phyloP scores from a whole-genome alignment of 2,329 filamentous ascomycete genomes.

The Fusarium dimerum region DNA sequence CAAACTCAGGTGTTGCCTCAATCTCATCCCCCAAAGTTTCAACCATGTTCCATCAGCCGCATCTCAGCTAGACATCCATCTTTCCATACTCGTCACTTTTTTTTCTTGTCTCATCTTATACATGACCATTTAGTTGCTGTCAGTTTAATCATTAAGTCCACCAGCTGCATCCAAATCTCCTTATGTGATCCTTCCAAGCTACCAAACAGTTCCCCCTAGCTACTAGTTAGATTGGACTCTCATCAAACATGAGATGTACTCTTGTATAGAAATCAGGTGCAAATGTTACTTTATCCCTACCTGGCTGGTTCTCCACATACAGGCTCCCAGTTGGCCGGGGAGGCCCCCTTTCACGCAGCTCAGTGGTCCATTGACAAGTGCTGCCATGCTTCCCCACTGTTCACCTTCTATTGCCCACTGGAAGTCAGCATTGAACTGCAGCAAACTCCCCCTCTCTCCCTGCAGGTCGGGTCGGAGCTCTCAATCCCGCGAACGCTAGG shows the following conservation, averaged over 20 bases:
- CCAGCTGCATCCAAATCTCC: background rate
- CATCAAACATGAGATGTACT: background rate
- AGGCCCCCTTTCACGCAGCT: background rate
- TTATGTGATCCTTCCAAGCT: background rate
- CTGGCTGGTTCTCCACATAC: background rate
- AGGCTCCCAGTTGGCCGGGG: background rate
- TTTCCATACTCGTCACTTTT: background rate
- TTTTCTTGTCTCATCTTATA: background rate
- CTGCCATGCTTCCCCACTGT: background rate
- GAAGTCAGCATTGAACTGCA: background rate
- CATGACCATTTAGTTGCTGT: background rate
- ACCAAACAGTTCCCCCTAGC: background rate
- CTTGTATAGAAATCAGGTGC: background rate
- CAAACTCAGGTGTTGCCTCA: background rate
- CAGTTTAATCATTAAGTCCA: background rate
- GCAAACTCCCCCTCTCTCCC: conserved; percentile 27
- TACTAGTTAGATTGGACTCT: background rate
- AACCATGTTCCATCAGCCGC: background rate
- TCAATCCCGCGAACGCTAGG: conserved; percentile 28
- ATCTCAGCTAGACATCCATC: background rate
- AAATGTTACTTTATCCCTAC: background rate
- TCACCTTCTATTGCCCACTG: too few species aligned
- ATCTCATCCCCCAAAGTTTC: background rate
- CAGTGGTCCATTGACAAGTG: background rate
- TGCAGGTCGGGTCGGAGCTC: conserved; percentile 26